These are phyloP conservation scores for Erysimum pusillum DNA, from an alignment of 441 rosid genomes.

Conservation along the genomic window DNA sequence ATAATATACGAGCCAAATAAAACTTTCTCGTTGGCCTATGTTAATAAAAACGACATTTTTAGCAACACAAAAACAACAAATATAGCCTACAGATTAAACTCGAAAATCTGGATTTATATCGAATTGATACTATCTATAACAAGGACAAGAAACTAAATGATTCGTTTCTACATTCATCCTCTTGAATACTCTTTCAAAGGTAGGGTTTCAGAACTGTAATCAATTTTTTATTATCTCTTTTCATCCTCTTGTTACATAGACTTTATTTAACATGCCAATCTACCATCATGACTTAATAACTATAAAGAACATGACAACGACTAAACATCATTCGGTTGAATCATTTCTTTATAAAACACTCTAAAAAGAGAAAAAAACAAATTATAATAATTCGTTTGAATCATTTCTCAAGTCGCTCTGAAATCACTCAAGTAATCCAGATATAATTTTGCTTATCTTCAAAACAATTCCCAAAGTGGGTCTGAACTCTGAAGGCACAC, in stretches of 20 bases:
- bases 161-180: not conserved
- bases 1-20: no score
- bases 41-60: no score
- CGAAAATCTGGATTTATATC: not conserved
- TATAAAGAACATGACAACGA: slow-evolving; percentile 20
- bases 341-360: slow-evolving; percentile 4
- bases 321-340: slow-evolving; percentile 16
- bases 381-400: slow-evolving; percentile 5
- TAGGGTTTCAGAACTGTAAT: not conserved
- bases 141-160: not conserved
- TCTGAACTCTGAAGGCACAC: not conserved
- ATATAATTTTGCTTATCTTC: slow-evolving; percentile 22
- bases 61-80: no score
- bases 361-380: not conserved
- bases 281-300: slow-evolving; percentile 26
- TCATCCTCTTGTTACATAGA: not conserved
- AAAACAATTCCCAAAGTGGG: slow-evolving; percentile 30
- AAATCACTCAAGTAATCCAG: slow-evolving; percentile 19
- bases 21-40: no score
- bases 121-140: not conserved
- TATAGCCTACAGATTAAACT: not conserved
- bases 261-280: slow-evolving; percentile 8
- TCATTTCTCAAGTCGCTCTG: slow-evolving; percentile 7
- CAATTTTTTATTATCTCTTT: not conserved
- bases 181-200: not conserved